These are phyloP conservation scores for Aspergillus candidus DNA, from an alignment of 2,329 filamentous ascomycete species.

Conservation along the genomic window DNA sequence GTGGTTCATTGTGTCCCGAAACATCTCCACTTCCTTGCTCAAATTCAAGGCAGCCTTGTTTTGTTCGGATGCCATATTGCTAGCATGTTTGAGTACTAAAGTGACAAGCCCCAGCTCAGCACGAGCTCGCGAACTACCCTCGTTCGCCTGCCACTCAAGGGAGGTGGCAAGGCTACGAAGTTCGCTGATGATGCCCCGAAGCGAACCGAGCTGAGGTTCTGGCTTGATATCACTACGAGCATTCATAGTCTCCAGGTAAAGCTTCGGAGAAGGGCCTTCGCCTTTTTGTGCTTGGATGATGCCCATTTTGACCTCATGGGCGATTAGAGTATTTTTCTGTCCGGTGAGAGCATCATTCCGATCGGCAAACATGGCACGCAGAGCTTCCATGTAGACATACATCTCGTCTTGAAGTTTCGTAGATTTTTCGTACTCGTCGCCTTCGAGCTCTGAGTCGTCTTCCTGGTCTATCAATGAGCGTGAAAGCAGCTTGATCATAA, in stretches of 20 bases:
- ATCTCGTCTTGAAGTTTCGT: slow-evolving; percentile 83
- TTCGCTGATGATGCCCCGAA: slow-evolving; percentile 65
- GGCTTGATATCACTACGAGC: slow-evolving; percentile 42
- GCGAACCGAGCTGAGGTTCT: slow-evolving; percentile 51
- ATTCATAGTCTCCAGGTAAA: slow-evolving; percentile 47
- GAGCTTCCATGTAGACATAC: slow-evolving; percentile 74
- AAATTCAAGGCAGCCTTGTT: slow-evolving; percentile 46
- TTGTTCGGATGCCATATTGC: slow-evolving; percentile 47
- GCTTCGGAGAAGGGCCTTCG: slow-evolving; percentile 65
- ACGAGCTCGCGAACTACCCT: slow-evolving; percentile 50
- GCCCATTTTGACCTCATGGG: slow-evolving; percentile 63
- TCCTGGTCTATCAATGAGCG: slow-evolving; percentile 79
- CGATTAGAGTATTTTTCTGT: slow-evolving; percentile 66
- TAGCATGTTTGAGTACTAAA: slow-evolving; percentile 56
- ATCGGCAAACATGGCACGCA: slow-evolving; percentile 72
- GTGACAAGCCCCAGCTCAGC: slow-evolving; percentile 62
- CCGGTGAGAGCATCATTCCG: slow-evolving; percentile 71
- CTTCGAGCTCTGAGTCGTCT: slow-evolving; percentile 65
- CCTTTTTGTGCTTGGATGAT: slow-evolving; percentile 55
- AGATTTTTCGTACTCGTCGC: slow-evolving; percentile 84
- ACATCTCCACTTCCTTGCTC: slow-evolving; percentile 64
- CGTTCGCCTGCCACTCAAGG: slow-evolving; percentile 53
- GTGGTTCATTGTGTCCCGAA: slow-evolving; percentile 73
- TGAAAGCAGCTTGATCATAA: slow-evolving; percentile 65
- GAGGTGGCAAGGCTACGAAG: slow-evolving; percentile 58